Percentiles rank a stretch among this genome's conserved stretches.
Evolutionary conservation across 176 grass and related monocot genomes (phyloP).

Genomic region (Pontederia crassipes): DNA sequence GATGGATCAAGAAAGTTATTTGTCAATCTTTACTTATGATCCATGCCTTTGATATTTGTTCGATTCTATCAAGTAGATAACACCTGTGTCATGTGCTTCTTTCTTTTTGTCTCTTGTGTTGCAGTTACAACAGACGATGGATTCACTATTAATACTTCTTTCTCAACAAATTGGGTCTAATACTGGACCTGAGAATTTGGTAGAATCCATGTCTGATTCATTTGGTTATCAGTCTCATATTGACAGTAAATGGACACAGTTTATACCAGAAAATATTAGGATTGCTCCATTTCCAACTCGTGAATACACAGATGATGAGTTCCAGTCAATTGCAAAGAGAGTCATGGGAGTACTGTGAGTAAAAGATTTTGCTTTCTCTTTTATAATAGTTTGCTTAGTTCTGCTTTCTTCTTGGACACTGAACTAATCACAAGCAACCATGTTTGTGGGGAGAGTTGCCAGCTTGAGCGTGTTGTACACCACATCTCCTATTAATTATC

Average conservation of each 20-base stretch:
- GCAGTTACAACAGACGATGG: conserved; percentile 43
- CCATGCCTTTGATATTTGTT: background rate
- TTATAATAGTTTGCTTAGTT: conserved; percentile 1
- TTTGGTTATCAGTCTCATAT: conserved; percentile 7
- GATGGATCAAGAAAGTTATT: no score
- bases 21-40: background rate
- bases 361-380: background rate
- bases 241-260: conserved; percentile 8
- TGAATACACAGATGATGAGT: conserved; percentile 47
- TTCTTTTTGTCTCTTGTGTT: conserved; percentile 8
- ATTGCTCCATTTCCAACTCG: conserved; percentile 45
- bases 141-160: conserved; percentile 37
- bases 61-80: background rate
- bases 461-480: no score
- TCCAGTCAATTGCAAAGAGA: conserved; percentile 38
- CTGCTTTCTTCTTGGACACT: background rate
- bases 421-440: background rate
- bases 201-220: background rate
- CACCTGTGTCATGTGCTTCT: background rate
- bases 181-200: conserved; percentile 9
- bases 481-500: no score
- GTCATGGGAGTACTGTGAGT: conserved; percentile 48
- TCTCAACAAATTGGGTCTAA: conserved; percentile 23
- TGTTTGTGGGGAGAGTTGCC: no score
- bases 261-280: conserved; percentile 29